phyloP scores from a whole-genome alignment of 441 rosid species.

The Gossypium schwendimanii region DNA sequence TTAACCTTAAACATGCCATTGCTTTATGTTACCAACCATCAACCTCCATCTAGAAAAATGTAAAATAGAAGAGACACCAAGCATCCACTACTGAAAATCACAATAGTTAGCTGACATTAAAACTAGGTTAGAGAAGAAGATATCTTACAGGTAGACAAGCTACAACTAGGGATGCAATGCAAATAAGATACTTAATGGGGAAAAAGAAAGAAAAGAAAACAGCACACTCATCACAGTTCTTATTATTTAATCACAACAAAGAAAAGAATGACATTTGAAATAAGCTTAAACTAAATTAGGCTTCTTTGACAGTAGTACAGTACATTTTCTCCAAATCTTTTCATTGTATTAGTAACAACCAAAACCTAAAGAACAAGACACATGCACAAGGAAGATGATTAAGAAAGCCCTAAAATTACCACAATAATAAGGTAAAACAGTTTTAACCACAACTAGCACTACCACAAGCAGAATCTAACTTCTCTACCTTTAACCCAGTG shows the following conservation, averaged over 20 bases:
- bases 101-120: background rate
- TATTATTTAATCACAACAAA: background rate
- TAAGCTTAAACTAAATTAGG: background rate
- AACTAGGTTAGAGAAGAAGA: background rate
- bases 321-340: background rate
- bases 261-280: background rate
- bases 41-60: background rate
- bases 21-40: conserved; percentile 1
- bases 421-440: background rate
- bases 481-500: conserved; percentile 82
- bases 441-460: background rate
- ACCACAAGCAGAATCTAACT: background rate
- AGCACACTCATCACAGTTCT: background rate
- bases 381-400: background rate
- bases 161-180: background rate
- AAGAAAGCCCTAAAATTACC: background rate
- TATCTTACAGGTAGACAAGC: background rate
- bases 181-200: background rate
- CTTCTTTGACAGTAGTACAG: background rate
- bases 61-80: background rate
- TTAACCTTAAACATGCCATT: background rate
- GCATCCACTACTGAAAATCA: background rate
- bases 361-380: background rate
- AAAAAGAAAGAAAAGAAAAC: background rate
- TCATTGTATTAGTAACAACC: background rate